Conservation (phyloP, 1,284 basidiomycete genomes). For the Cryptococcus hybrid region DNA sequence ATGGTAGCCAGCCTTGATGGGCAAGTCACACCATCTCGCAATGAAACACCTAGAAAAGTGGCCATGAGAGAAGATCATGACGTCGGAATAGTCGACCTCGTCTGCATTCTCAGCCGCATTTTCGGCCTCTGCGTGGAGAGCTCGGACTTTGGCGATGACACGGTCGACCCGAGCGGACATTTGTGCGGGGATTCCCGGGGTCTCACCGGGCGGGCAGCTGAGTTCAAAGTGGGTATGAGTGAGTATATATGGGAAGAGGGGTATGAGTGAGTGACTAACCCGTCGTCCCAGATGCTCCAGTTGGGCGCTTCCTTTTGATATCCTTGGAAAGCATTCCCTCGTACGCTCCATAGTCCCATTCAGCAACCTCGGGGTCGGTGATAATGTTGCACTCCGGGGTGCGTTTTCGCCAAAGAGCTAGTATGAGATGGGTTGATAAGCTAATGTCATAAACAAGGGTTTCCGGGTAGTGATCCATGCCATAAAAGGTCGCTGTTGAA, state of each 20-base stretch:
- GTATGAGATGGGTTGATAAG: neutral
- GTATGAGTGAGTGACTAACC: constrained; percentile 52
- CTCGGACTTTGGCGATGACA: constrained; percentile 70
- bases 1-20: constrained; percentile 49
- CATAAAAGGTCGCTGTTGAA: neutral
- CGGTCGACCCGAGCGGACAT: constrained; percentile 75
- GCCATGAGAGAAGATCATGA: constrained; percentile 57
- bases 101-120: constrained; percentile 22
- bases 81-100: constrained; percentile 39
- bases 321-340: constrained; percentile 75
- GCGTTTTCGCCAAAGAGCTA: constrained; percentile 45
- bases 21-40: constrained; percentile 50
- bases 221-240: neutral
- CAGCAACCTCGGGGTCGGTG: constrained; percentile 48
- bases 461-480: too few species aligned
- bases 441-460: constrained; percentile 45
- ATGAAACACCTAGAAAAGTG: constrained; percentile 85
- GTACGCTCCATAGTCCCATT: constrained; percentile 91
- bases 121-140: constrained; percentile 61
- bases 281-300: constrained; percentile 82
- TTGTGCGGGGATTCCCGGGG: constrained; percentile 72
- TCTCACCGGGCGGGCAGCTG: constrained; percentile 65
- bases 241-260: neutral
- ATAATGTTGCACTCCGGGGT: constrained; percentile 30
- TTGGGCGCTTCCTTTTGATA: constrained; percentile 65